Evolutionary conservation across 495 filamentous ascomycete genomes (phyloP).

Genomic region (Penicillium ucsense): DNA sequence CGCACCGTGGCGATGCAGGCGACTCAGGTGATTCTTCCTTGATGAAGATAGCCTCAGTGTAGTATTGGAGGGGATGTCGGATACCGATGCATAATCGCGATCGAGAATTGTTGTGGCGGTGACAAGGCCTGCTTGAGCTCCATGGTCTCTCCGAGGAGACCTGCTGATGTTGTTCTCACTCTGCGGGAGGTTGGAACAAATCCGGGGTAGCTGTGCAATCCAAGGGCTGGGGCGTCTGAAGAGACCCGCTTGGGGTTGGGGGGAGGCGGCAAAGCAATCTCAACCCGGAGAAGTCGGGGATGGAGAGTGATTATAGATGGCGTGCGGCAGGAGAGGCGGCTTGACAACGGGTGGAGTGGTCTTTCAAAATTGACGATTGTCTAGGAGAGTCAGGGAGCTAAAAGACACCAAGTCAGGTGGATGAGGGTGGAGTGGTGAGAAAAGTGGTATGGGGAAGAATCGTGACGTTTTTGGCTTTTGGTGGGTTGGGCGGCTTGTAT

Average conservation of each 20-base stretch:
- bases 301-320: no score
- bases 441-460: no score
- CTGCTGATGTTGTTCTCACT: not conserved
- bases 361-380: no score
- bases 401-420: no score
- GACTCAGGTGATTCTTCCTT: not conserved
- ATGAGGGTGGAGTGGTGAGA: no score
- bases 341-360: no score
- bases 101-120: not conserved
- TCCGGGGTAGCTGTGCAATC: constrained; percentile 8
- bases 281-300: no score
- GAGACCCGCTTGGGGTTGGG: not conserved
- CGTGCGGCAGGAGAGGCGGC: no score
- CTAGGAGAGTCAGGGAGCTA: no score
- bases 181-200: constrained; percentile 1
- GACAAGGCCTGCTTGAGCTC: not conserved
- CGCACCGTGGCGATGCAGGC: not conserved
- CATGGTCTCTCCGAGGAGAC: not conserved
- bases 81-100: constrained; percentile 1
- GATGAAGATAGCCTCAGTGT: not conserved
- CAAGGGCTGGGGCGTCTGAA: not conserved
- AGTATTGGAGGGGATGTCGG: not conserved
- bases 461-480: no score
- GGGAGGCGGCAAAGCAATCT: not conserved
- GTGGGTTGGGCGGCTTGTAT: no score